Base-by-base conservation (phyloP, 495 filamentous ascomycete genomes). In the Tuber aestivum region DNA sequence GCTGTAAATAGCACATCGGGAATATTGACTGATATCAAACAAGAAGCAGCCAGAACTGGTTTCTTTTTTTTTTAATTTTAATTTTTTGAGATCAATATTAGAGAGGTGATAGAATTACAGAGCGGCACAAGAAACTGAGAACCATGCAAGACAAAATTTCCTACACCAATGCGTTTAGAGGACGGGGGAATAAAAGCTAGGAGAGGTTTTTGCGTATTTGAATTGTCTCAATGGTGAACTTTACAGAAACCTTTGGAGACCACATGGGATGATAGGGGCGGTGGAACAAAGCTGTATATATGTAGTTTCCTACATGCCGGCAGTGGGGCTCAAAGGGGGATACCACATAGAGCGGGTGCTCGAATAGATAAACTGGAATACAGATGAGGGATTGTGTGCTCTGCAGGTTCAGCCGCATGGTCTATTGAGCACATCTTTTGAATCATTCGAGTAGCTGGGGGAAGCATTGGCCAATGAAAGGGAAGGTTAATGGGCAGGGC, bases 241-340 rank as follows among this genome's bases (percentile, higher is more conserved):
- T 72, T 79, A 56, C 69, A 78, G 72, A 71, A 74, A 70, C 41
- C 35, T 44, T 41, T 35, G 50, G 71, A 27, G 71, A 77, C 70
- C 74, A 69, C 38, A 48, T 78, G 44, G 69, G 72, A 79, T 20
- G 44, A 72, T 75, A 72, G 73, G 61, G 56, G 50, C 74, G 65
- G 68, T 70, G 40, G 73, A 71, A 48, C 75, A 76, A 75, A 9
- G n/a, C 3, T 45, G 12, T 14, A n/a, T 75, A 79, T 74, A 69
- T 45, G 72, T 42, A 77, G 76, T 72, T 70, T 70, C 72, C 70
- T 79, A 70, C 78, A 79, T 72, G 72, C 72, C 73, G 73, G 70
- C 35, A 79, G 76, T 79, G 78, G 72, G 76, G 78, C 76, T 79
- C 75, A 75, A 78, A 78, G 56, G 6, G 27, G 27, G 56, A 35